A percentile compares a stretch with the other conserved stretches of the same genome.
phyloP scores from a whole-genome alignment of 192 early-diverging fungal species.

The Coemansia sp. region DNA sequence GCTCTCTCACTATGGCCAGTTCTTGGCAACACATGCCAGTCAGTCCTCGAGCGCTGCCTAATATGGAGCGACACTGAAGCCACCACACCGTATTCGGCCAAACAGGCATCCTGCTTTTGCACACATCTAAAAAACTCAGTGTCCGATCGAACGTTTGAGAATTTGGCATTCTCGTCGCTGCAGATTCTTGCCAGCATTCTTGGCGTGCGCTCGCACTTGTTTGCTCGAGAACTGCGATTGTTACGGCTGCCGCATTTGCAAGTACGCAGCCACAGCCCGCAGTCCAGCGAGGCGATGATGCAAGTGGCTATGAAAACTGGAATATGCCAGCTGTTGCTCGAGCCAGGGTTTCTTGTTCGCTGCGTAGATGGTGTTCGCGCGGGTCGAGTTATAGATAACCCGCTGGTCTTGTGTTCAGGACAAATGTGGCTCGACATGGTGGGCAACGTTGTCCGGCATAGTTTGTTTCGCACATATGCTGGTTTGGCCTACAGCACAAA shows the following conservation, averaged over 20 bases:
- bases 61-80: constrained; percentile 12
- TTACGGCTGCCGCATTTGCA: constrained; percentile 31
- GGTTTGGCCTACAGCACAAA: not conserved
- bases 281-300: constrained; percentile 34
- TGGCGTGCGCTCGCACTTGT: constrained; percentile 22
- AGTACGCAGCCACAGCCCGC: constrained; percentile 30
- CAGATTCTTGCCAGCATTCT: constrained; percentile 25
- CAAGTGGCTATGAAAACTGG: constrained; percentile 29
- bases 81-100: not conserved
- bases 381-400: not conserved
- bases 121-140: not conserved
- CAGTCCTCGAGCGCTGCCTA: constrained; percentile 12
- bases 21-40: constrained; percentile 3
- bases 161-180: constrained; percentile 13
- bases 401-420: constrained; percentile 12
- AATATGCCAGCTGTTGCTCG: constrained; percentile 18
- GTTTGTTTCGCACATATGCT: constrained; percentile 29
- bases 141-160: not conserved
- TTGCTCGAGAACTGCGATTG: constrained; percentile 3
- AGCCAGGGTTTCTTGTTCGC: constrained; percentile 15
- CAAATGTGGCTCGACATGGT: constrained; percentile 50
- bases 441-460: constrained; percentile 30
- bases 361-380: not conserved
- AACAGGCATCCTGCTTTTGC: not conserved
- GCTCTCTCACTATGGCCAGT: constrained; percentile 13